phyloP scores from a whole-genome alignment of 2,329 filamentous ascomycete species.

The Emericellopsis cladophorae region DNA sequence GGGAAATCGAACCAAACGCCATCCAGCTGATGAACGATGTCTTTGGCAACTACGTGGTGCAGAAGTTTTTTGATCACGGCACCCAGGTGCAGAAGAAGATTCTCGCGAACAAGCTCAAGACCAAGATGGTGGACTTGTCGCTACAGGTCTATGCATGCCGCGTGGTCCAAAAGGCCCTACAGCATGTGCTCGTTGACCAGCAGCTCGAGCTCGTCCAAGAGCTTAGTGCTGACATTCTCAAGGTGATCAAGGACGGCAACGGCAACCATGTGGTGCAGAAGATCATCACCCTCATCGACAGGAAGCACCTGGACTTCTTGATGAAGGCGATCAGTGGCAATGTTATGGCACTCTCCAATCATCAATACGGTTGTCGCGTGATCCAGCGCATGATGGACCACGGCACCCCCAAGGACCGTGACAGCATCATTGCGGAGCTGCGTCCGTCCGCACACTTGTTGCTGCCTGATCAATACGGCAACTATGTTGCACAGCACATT shows the following conservation, averaged over 20 bases:
- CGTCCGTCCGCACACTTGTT: conserved; percentile 59
- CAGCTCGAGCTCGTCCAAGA: conserved; percentile 76
- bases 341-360: conserved; percentile 60
- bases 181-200: conserved; percentile 85
- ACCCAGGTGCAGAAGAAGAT: conserved; percentile 87
- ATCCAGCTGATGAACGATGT: conserved; percentile 90
- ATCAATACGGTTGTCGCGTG: conserved; percentile 83
- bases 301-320: conserved; percentile 72
- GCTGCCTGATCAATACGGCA: conserved; percentile 81
- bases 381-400: conserved; percentile 85
- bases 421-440: conserved; percentile 65
- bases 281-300: conserved; percentile 69
- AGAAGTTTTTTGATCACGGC: conserved; percentile 94
- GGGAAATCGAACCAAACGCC: conserved; percentile 73
- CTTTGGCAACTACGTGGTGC: conserved; percentile 96
- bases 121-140: conserved; percentile 68
- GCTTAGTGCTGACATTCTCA: conserved; percentile 62
- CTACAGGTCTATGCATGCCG: conserved; percentile 87
- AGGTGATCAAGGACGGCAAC: conserved; percentile 74
- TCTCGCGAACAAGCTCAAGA: conserved; percentile 76
- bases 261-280: conserved; percentile 97
- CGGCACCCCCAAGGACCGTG: conserved; percentile 59
- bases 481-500: conserved; percentile 92
- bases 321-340: conserved; percentile 68
- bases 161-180: conserved; percentile 91